phyloP scores from a whole-genome alignment of 2,329 filamentous ascomycete genomes.

The Fusarium sulawesiense region DNA sequence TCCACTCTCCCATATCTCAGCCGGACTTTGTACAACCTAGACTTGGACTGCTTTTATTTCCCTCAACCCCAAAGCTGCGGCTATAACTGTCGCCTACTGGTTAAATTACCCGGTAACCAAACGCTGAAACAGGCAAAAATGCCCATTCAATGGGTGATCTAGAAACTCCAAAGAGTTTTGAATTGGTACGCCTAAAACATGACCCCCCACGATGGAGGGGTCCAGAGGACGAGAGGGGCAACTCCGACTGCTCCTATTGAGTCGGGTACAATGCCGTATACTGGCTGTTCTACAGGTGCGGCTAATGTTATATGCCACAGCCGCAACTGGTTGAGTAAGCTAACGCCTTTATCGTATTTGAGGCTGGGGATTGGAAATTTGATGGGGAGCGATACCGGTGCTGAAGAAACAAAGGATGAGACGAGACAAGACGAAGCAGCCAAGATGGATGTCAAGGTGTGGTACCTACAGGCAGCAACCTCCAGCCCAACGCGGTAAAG shows the following conservation, averaged over 20 bases:
- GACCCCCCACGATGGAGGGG: slow-evolving; percentile 31
- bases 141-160: not conserved
- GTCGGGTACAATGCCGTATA: slow-evolving; percentile 34
- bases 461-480: slow-evolving; percentile 21
- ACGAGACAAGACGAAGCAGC: slow-evolving; percentile 22
- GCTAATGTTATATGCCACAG: slow-evolving; percentile 18
- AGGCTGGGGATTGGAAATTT: not conserved
- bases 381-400: slow-evolving; percentile 6
- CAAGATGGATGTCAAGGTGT: slow-evolving; percentile 20
- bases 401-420: slow-evolving; percentile 6
- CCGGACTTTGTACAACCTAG: not conserved
- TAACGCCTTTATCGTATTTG: slow-evolving; percentile 12
- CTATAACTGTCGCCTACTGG: slow-evolving; percentile 11
- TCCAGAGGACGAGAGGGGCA: slow-evolving; percentile 27
- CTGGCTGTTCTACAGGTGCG: slow-evolving; percentile 20
- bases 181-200: slow-evolving; percentile 32
- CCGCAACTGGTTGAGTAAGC: slow-evolving; percentile 28
- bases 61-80: slow-evolving; percentile 30
- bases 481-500: slow-evolving; percentile 25
- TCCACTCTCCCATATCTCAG: not conserved
- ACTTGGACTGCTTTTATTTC: slow-evolving; percentile 19
- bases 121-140: slow-evolving; percentile 35
- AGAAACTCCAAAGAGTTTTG: slow-evolving; percentile 22
- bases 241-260: slow-evolving; percentile 31
- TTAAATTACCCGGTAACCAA: slow-evolving; percentile 34